These are phyloP conservation scores for Coriaria nepalensis DNA, from an alignment of 306 rosid genomes.

Conservation along the genomic window DNA sequence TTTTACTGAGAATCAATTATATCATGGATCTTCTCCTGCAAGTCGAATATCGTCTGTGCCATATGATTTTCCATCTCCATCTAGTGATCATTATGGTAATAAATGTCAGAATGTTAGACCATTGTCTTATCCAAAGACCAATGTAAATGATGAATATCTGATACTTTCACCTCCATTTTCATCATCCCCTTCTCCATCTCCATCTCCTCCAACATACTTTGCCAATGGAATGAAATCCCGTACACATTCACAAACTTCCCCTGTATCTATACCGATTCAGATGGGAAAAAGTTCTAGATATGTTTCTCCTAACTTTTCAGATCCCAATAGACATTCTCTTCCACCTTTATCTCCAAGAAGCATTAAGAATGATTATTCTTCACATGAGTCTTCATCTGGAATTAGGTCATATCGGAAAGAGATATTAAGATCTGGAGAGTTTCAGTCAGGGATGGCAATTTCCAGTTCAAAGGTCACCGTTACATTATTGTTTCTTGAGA, in stretches of 20 bases:
- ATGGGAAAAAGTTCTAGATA: conserved; percentile 40
- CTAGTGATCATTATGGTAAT: conserved; percentile 33
- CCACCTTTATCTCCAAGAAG: conserved; percentile 79
- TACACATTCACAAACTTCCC: conserved; percentile 56
- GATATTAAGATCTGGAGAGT: conserved; percentile 39
- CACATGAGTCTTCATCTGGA: conserved; percentile 73
- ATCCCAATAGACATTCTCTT: conserved; percentile 55
- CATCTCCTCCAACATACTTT: conserved; percentile 52
- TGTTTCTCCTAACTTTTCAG: conserved; percentile 59
- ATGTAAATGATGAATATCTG: conserved; percentile 49
- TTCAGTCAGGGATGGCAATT: conserved; percentile 23
- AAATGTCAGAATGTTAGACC: conserved; percentile 30
- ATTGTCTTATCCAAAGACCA: conserved; percentile 28
- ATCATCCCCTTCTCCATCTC: conserved; percentile 37
- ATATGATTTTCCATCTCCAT: conserved; percentile 43
- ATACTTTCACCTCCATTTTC: conserved; percentile 91
- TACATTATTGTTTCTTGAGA: not conserved
- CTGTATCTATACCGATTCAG: conserved; percentile 64
- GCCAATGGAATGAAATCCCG: conserved; percentile 31
- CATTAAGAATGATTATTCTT: conserved; percentile 38
- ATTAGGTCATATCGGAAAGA: conserved; percentile 58
- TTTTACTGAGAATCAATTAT: conserved; percentile 29
- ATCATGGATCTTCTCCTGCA: conserved; percentile 49
- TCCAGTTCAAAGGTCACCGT: conserved; percentile 51
- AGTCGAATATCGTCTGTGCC: conserved; percentile 42